Evolutionary conservation across 2,329 filamentous ascomycete genomes (phyloP), one percentile per base, ranked within the genome.

Genomic region (Fusarium sp.): DNA sequence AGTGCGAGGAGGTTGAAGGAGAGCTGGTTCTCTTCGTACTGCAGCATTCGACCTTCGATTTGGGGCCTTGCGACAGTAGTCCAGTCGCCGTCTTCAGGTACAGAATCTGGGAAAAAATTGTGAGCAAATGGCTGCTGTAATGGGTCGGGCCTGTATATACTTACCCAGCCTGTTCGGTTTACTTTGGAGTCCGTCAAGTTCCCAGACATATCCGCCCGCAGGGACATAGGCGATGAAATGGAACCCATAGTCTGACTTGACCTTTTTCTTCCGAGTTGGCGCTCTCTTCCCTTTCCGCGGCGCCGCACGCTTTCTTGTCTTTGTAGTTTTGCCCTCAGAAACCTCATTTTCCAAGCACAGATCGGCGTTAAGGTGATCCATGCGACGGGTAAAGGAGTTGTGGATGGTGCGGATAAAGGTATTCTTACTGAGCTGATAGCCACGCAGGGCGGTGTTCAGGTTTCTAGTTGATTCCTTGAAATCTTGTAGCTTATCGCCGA

Each of bases 191-290:
- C 96, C 96, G 82, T 98, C 96, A 6, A 98, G 90, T 81, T 95
- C 94, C 95, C 95, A 98, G 16, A 98, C 89, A 65, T 90, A 86
- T 3, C 90, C 92, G n/a, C 89, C 87, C 16, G 91, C 89, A 3
- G 94, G 94, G 33, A 98, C 91, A 79, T 96, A 98, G 8, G 95
- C 95, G 73, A 97, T 93, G 82, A 97, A 98, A 80, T 98, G 96
- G 79, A 93, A 97, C 0, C 90, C 92, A 14, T 89, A 88, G n/a
- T 94, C 89, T 0, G 87, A 83, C 8, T 88, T 84, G 6, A 83
- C 82, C 14, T 83, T 84, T 57, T 86, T 85, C 37, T 82, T 83
- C 24, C 60, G 74, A 16, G 45, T 8, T 22, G 72, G n/a, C 61
- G 68, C 20, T 24, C 62, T 68, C 37, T 84, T 83, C 65, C 76